These are phyloP conservation scores for Diplodia seriata DNA, from an alignment of 2,329 filamentous ascomycete species.

Conservation along the genomic window DNA sequence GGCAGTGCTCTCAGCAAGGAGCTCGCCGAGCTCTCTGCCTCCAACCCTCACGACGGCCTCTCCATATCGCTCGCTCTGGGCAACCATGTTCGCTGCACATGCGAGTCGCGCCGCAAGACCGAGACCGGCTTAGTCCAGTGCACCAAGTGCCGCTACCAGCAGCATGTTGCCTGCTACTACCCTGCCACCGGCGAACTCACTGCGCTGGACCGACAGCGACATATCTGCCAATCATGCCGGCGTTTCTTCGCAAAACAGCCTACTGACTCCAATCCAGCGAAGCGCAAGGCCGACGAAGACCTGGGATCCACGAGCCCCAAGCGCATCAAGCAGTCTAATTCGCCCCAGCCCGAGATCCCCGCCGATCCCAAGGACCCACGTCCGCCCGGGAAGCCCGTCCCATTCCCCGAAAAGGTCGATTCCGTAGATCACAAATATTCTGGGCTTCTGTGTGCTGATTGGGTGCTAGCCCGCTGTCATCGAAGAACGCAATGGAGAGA, in stretches of 20 bases:
- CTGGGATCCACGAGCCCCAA: conserved; percentile 67
- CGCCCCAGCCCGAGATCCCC: conserved; percentile 44
- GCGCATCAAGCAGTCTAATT: conserved; percentile 51
- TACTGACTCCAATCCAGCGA: conserved; percentile 49
- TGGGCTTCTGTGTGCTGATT: conserved; percentile 38
- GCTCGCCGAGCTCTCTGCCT: conserved; percentile 35
- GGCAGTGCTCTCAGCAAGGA: conserved; percentile 9
- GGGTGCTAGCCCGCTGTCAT: conserved; percentile 75
- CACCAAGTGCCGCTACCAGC: conserved; percentile 9
- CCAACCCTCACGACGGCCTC: conserved; percentile 29
- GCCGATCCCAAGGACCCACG: conserved; percentile 48
- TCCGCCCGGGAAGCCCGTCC: conserved; percentile 68
- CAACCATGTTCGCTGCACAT: conserved; percentile 35
- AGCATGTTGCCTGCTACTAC: conserved; percentile 24
- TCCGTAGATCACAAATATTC: neutral
- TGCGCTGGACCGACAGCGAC: neutral
- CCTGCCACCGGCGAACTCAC: neutral
- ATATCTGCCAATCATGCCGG: conserved; percentile 6
- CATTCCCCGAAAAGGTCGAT: conserved; percentile 83
- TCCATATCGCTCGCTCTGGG: conserved; percentile 9
- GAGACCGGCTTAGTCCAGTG: conserved; percentile 21
- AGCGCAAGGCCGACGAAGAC: conserved; percentile 78
- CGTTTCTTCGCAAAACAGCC: neutral
- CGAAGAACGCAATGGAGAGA: conserved; percentile 91
- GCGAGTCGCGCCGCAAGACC: conserved; percentile 22